phyloP scores from a whole-genome alignment of 208 protist species.

The Porcisia deanei region DNA sequence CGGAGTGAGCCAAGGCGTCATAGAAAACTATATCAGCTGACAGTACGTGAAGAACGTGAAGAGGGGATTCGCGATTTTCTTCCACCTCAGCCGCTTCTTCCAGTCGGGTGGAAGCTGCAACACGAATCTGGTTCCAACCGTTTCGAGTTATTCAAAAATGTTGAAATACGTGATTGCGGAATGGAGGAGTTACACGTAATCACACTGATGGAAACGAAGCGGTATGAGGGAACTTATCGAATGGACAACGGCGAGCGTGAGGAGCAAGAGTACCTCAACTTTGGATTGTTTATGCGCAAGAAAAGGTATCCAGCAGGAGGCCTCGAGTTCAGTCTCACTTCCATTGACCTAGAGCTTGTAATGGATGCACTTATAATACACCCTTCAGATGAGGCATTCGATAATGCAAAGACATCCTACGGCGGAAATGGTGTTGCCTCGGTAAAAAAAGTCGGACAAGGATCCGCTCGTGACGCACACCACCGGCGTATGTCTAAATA shows the following conservation, averaged over 20 bases:
- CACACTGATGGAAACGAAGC: conserved; percentile 72
- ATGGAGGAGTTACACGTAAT: conserved; percentile 70
- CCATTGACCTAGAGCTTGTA: conserved; percentile 90
- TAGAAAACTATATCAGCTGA: conserved; percentile 52
- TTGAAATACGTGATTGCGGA: conserved; percentile 65
- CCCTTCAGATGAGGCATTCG: conserved; percentile 47
- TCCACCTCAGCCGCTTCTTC: conserved; percentile 63
- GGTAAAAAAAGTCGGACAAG: neutral
- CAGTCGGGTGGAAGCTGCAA: conserved; percentile 61
- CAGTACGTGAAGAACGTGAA: conserved; percentile 63
- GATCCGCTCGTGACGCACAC: conserved; percentile 14
- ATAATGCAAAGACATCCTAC: conserved; percentile 42
- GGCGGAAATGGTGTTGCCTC: conserved; percentile 9
- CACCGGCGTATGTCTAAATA: conserved; percentile 45
- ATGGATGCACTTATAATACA: conserved; percentile 82
- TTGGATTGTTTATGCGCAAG: conserved; percentile 77
- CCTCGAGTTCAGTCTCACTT: conserved; percentile 83
- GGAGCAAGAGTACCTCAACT: conserved; percentile 87
- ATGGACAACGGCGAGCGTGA: conserved; percentile 89
- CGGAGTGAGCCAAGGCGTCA: conserved; percentile 35
- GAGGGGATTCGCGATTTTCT: conserved; percentile 85
- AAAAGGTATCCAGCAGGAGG: conserved; percentile 46
- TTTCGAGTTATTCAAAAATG: conserved; percentile 74
- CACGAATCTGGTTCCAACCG: conserved; percentile 55
- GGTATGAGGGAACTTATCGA: conserved; percentile 81